Conservation (phyloP, 345 rosid species). For the Eucalyptus sp. region DNA sequence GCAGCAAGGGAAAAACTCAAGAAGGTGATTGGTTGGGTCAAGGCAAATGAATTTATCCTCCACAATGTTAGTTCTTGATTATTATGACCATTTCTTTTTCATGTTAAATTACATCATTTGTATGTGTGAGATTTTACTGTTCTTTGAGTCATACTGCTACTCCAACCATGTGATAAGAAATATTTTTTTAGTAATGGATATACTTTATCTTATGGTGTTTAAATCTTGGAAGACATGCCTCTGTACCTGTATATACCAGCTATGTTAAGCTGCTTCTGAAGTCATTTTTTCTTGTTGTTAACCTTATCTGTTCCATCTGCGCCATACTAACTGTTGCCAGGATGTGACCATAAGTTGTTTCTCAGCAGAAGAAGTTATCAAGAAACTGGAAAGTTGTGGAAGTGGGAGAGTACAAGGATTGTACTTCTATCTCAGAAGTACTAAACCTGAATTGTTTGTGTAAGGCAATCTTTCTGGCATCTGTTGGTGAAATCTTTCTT, state of each 20-base stretch:
- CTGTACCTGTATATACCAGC: background rate
- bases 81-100: background rate
- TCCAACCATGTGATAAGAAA: background rate
- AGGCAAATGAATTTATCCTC: conserved; percentile 8
- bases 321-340: background rate
- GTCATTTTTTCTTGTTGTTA: background rate
- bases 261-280: background rate
- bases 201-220: background rate
- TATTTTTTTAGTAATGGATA: background rate
- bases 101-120: conserved; percentile 1
- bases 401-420: conserved; percentile 12
- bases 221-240: background rate
- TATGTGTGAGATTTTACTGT: background rate
- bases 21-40: conserved; percentile 39
- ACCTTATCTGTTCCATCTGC: background rate
- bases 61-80: background rate
- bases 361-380: conserved; percentile 10
- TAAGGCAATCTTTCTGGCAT: conserved; percentile 24
- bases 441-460: conserved; percentile 2
- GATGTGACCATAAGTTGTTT: background rate
- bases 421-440: conserved; percentile 27
- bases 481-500: conserved; percentile 36
- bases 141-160: background rate
- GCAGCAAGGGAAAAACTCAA: conserved; percentile 21
- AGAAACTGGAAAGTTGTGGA: conserved; percentile 46